Evolutionary conservation across 129 eudicot species (phyloP), one percentile per base, ranked within the genome.

Genomic region (Logfia minima): DNA sequence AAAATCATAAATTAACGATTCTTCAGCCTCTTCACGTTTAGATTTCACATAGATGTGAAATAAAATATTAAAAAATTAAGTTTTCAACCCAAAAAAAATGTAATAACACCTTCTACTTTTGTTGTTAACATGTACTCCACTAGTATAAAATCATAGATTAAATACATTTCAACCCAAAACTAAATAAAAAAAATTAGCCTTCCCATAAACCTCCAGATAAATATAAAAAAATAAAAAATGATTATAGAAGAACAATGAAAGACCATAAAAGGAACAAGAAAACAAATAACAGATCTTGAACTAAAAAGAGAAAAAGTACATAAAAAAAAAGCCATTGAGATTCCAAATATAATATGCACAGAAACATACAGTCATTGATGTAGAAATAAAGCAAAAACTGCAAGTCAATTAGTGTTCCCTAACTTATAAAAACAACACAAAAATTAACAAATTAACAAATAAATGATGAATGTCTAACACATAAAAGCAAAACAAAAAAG

Each of bases 281-380:
- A 87, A 83, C 81, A 85, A 84, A 80, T 72, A 78, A 72, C 64
- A 84, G 80, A 81, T 80, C 90, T 87, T 78, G 70, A 81, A 74
- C 76, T 73, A 85, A 77, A 78, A 76, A 69, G 66, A 24, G 68
- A 82, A 79, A 75, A 77, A 71, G 74, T 72, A 79, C 64, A 87
- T 53, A 71, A 76, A 74, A 74, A 74, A 23, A 71, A 74, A 75
- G 69, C 74, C 81, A 69, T 56, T 53, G 35, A 75, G 85, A 85
- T 74, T 76, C 83, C 72, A 83, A 70, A 77, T 70, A 69, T 51
- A 43, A 72, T 26, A 39, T 70, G 68, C 59, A 77, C 77, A 55
- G 72, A 80, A 72, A 59, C 45, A 73, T 68, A 76, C 79, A 77
- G 85, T 83, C 80, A 85, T 77, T 78, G 79, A 80, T 79, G 71